phyloP scores from a whole-genome alignment of 106 monocot species.

The Phalaenopsis aphrodite region DNA sequence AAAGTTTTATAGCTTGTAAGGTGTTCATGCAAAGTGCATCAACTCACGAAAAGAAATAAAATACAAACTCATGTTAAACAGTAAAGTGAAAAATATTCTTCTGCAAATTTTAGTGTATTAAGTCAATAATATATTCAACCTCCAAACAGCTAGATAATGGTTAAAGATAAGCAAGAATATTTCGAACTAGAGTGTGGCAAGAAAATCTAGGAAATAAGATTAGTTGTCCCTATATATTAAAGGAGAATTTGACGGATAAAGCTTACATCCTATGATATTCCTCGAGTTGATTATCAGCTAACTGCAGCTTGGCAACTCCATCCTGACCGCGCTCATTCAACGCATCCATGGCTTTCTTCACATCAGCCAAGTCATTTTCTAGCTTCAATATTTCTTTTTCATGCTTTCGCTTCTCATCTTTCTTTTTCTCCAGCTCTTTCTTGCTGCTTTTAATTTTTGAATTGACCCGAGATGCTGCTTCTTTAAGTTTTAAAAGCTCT shows the following conservation, averaged over 20 bases:
- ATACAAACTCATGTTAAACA: background rate
- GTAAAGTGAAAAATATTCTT: background rate
- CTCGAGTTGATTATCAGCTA: constrained; percentile 67
- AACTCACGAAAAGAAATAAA: background rate
- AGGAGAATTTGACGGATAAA: background rate
- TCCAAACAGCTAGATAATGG: background rate
- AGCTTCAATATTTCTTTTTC: constrained; percentile 55
- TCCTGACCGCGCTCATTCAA: constrained; percentile 61
- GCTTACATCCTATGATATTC: constrained; percentile 93
- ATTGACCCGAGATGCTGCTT: constrained; percentile 86
- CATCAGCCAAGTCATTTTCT: constrained; percentile 57
- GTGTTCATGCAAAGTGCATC: background rate
- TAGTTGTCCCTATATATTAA: background rate
- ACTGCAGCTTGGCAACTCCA: constrained; percentile 71
- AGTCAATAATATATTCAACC: background rate
- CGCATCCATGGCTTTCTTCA: constrained; percentile 34
- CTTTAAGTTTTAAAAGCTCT: constrained; percentile 93
- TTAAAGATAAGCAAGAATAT: background rate
- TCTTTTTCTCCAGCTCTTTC: constrained; percentile 90
- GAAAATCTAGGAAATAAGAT: background rate
- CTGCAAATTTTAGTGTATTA: background rate
- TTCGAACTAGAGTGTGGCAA: background rate
- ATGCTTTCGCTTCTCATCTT: constrained; percentile 73
- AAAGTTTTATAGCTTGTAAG: background rate
- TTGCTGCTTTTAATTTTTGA: constrained; percentile 98